These are phyloP conservation scores for Grosmannia penicillata DNA, from an alignment of 2,329 filamentous ascomycete species.

Conservation along the genomic window DNA sequence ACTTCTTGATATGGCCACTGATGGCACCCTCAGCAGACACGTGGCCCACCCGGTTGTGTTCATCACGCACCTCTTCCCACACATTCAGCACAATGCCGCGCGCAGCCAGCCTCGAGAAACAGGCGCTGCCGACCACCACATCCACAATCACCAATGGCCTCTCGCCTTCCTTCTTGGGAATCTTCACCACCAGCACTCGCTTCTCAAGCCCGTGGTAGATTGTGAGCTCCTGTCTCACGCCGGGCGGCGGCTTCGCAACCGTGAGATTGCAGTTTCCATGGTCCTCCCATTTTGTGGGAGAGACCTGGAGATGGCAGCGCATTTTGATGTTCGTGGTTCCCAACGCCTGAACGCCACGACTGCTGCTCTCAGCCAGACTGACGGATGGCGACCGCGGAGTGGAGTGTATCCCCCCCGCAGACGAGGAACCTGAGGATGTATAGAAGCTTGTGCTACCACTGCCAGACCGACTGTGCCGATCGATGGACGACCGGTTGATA, in stretches of 20 bases:
- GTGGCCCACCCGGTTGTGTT: constrained; percentile 37
- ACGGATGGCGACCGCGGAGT: constrained; percentile 43
- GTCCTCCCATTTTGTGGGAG: constrained; percentile 74
- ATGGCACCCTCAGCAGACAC: constrained; percentile 36
- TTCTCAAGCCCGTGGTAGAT: constrained; percentile 62
- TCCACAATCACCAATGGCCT: constrained; percentile 57
- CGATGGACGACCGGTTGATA: constrained; percentile 64
- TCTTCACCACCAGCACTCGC: constrained; percentile 63
- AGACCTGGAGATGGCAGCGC: constrained; percentile 67
- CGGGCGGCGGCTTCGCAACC: constrained; percentile 60
- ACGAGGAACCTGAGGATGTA: constrained; percentile 37
- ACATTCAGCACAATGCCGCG: constrained; percentile 82
- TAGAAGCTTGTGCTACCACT: constrained; percentile 44
- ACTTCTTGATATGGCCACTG: constrained; percentile 43
- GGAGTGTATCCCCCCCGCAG: constrained; percentile 26
- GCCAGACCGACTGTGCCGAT: constrained; percentile 34
- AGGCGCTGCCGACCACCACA: constrained; percentile 69
- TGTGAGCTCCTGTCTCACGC: constrained; percentile 41
- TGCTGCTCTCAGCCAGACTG: constrained; percentile 34
- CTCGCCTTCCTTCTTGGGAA: constrained; percentile 45
- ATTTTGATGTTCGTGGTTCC: constrained; percentile 74
- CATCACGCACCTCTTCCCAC: constrained; percentile 61
- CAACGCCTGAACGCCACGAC: constrained; percentile 35
- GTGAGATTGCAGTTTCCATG: constrained; percentile 73
- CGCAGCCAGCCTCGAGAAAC: constrained; percentile 70